Conservation (phyloP, 257 asterid genomes). For the Nicotiana paniculata region DNA sequence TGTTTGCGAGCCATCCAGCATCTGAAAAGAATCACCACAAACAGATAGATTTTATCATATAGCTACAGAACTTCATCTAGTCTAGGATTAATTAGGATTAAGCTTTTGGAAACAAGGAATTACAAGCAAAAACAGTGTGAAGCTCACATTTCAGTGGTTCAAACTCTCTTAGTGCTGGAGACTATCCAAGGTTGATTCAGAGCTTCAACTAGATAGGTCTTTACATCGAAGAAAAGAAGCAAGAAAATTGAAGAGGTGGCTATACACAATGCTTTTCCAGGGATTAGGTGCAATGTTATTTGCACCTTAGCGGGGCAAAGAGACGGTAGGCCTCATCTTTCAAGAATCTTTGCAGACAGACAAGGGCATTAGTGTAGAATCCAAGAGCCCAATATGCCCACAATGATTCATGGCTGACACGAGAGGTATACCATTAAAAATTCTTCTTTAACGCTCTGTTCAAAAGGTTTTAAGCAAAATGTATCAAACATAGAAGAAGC, state of each 20-base stretch:
- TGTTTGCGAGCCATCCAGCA: slow-evolving; percentile 73
- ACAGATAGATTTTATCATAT: not conserved
- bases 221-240: not conserved
- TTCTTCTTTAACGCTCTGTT: not conserved
- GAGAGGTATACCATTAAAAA: not conserved
- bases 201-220: slow-evolving; percentile 3
- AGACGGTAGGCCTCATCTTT: not conserved
- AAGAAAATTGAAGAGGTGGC: not conserved
- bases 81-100: not conserved
- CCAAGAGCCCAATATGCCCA: not conserved
- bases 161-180: not conserved
- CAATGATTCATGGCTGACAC: not conserved
- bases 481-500: not conserved
- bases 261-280: not conserved
- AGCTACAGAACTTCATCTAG: not conserved
- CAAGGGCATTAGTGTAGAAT: not conserved
- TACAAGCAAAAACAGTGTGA: not conserved
- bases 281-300: not conserved
- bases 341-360: not conserved
- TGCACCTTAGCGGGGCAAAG: not conserved
- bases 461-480: not conserved
- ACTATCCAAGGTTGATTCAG: not conserved
- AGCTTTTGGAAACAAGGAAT: not conserved
- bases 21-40: slow-evolving; percentile 32
- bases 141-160: not conserved